These are phyloP conservation scores for Verticillium dahliae DNA, from an alignment of 2,329 filamentous ascomycete genomes.

Conservation along the genomic window DNA sequence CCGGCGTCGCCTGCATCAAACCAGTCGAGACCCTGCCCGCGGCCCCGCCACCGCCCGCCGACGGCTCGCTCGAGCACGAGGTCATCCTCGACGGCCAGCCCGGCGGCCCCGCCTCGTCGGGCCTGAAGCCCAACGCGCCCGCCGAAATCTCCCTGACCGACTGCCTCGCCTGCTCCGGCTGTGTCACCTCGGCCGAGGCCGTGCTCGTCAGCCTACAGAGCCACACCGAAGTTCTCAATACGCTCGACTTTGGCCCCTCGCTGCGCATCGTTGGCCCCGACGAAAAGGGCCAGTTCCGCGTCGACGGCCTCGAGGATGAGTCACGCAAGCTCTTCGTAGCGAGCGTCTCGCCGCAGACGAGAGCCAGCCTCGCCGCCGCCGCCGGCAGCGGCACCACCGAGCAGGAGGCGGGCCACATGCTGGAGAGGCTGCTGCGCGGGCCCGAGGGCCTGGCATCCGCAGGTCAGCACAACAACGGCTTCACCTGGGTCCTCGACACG, in stretches of 20 bases:
- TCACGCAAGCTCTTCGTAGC: slow-evolving; percentile 80
- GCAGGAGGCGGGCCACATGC: slow-evolving; percentile 70
- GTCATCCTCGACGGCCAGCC: slow-evolving; percentile 88
- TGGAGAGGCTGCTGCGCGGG: slow-evolving; percentile 71
- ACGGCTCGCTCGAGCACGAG: slow-evolving; percentile 57
- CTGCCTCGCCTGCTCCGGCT: slow-evolving; percentile 94
- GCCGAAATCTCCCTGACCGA: slow-evolving; percentile 95
- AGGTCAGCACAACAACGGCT: slow-evolving; percentile 67
- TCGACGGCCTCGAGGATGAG: slow-evolving; percentile 48
- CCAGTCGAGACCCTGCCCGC: slow-evolving; percentile 85
- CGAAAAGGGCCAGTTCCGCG: slow-evolving; percentile 23
- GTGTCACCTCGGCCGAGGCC: slow-evolving; percentile 94
- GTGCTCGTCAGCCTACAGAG: slow-evolving; percentile 94
- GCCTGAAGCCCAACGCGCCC: slow-evolving; percentile 51
- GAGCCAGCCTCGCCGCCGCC: slow-evolving; percentile 82
- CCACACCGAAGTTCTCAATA: slow-evolving; percentile 81
- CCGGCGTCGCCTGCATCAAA: slow-evolving; percentile 96
- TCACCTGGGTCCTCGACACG: slow-evolving; percentile 87
- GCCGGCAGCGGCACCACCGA: slow-evolving; percentile 67
- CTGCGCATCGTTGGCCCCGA: slow-evolving; percentile 31
- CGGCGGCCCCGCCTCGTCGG: slow-evolving; percentile 36
- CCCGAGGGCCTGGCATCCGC: slow-evolving; percentile 61
- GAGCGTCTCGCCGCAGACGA: slow-evolving; percentile 84
- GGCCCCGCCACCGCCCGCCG: slow-evolving; percentile 35
- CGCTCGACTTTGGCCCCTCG: slow-evolving; percentile 62